A percentile compares a stretch with the other conserved stretches of the same genome.
These are phyloP conservation scores for Neoboletus subvelutipes DNA, from an alignment of 768 basidiomycete genomes.

Conservation along the genomic window DNA sequence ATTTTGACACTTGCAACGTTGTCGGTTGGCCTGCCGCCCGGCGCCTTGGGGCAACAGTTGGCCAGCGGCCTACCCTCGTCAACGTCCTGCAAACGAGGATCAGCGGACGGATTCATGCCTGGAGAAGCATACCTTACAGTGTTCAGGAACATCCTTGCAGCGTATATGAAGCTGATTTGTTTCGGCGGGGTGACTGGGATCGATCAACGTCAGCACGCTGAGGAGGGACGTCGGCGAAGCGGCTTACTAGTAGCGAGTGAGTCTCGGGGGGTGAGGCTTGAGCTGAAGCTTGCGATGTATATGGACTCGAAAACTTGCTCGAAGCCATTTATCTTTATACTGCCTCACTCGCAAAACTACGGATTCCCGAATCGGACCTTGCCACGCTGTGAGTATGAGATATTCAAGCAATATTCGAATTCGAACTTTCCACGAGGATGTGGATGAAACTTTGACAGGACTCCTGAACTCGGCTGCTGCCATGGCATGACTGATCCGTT, in stretches of 20 bases:
- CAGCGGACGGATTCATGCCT: not conserved
- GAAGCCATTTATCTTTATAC: conserved; percentile 7
- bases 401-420: not conserved
- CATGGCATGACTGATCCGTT: not conserved
- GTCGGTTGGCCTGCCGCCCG: conserved; percentile 7
- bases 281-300: not conserved
- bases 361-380: not conserved
- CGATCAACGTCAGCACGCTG: not conserved
- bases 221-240: not conserved
- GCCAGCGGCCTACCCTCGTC: not conserved
- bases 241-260: not conserved
- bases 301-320: not conserved
- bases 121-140: not conserved
- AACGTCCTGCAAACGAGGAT: conserved; percentile 7
- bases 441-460: no score
- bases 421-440: not conserved
- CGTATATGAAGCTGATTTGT: not conserved
- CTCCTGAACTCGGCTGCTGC: not conserved
- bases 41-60: not conserved
- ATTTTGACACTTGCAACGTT: conserved; percentile 2
- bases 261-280: not conserved
- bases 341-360: not conserved
- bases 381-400: not conserved
- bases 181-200: not conserved
- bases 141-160: conserved; percentile 3